These are phyloP conservation scores for Lachnellula willkommii DNA, from an alignment of 2,329 filamentous ascomycete genomes.

Conservation along the genomic window DNA sequence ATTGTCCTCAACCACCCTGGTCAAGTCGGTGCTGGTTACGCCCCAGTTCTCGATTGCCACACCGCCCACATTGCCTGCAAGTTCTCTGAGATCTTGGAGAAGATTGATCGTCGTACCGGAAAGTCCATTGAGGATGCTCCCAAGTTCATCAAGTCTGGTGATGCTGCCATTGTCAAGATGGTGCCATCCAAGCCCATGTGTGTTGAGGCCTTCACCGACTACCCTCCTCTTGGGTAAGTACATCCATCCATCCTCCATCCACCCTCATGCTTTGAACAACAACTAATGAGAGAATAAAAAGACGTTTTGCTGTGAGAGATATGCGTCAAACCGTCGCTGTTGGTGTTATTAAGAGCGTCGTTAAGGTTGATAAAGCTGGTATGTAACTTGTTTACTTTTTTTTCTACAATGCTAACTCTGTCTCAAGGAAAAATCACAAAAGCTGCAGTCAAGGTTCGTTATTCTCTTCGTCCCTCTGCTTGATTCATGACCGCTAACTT, in stretches of 20 bases:
- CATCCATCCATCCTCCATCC: constrained; percentile 68
- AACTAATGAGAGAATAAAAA: too few species aligned
- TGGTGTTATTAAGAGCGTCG: constrained; percentile 68
- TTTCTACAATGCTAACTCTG: too few species aligned
- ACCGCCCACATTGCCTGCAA: constrained; percentile 99
- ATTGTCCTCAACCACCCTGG: constrained; percentile 99
- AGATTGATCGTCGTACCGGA: constrained; percentile 99
- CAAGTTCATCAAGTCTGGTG: constrained; percentile 99
- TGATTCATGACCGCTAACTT: too few species aligned
- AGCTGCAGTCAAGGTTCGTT: too few species aligned
- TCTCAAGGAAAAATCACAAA: too few species aligned
- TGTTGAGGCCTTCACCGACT: constrained; percentile 99
- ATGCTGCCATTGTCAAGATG: constrained; percentile 99
- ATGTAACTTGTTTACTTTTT: too few species aligned
- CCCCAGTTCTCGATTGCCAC: constrained; percentile 99
- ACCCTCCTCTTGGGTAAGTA: constrained; percentile 98
- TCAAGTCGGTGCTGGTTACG: constrained; percentile 98
- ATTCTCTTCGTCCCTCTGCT: too few species aligned
- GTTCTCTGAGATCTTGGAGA: constrained; percentile 98
- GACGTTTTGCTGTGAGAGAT: too few species aligned
- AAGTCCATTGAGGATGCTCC: constrained; percentile 87
- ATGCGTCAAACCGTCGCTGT: constrained; percentile 65
- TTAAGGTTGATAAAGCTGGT: too few species aligned
- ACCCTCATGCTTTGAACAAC: background rate
- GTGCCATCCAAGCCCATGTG: constrained; percentile 99